These are phyloP conservation scores for Nannochloropsis salina DNA, from an alignment of 108 stramenopile species.

Conservation along the genomic window DNA sequence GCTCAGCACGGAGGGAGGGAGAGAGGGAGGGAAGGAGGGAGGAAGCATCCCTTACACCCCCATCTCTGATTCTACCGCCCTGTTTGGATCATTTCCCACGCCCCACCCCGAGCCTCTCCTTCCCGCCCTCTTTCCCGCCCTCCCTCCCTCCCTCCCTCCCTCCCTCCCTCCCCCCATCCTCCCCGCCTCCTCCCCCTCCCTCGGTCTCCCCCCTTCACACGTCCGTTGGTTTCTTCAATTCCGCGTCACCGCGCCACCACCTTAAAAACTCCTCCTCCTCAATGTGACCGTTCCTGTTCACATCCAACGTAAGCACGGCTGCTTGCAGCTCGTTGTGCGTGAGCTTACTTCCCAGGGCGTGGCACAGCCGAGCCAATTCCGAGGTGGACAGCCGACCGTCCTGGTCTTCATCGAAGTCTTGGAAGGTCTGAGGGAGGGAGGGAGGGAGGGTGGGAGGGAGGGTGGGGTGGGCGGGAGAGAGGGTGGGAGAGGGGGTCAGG, in stretches of 20 bases:
- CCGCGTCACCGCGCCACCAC: slow-evolving; percentile 11
- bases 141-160: slow-evolving; percentile 1
- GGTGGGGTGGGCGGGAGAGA: background rate
- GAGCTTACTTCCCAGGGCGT: background rate
- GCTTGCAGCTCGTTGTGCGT: slow-evolving; percentile 8
- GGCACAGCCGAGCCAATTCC: background rate
- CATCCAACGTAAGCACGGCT: background rate
- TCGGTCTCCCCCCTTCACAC: background rate
- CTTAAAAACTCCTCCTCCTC: slow-evolving; percentile 12
- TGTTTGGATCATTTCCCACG: background rate
- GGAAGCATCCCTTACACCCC: background rate
- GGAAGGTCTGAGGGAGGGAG: background rate
- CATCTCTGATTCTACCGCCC: no score
- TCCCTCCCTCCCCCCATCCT: background rate
- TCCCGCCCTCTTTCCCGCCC: background rate
- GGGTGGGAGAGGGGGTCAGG: background rate
- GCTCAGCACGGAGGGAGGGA: background rate
- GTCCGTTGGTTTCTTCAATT: background rate
- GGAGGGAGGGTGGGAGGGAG: slow-evolving; percentile 10
- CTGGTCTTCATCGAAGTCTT: background rate
- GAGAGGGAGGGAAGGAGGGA: background rate
- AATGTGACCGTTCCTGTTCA: slow-evolving; percentile 4
- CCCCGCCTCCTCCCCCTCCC: background rate
- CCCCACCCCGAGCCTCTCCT: background rate
- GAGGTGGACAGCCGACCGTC: background rate